phyloP scores from a whole-genome alignment of 768 basidiomycete species.

The Suillus luteus region DNA sequence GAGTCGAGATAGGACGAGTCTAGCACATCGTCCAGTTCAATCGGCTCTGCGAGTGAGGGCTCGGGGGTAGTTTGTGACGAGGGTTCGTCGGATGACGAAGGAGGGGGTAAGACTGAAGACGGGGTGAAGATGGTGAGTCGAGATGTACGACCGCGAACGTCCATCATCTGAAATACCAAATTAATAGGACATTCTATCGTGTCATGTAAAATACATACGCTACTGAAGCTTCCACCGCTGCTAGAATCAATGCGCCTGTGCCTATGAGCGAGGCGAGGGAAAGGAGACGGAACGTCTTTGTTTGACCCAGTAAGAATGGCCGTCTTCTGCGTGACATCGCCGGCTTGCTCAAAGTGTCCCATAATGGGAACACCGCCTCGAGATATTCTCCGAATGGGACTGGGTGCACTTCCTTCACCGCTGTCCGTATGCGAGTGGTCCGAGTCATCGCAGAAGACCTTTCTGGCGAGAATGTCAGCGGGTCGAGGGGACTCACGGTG shows the following conservation, averaged over 20 bases:
- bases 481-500: slow-evolving; percentile 53
- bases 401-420: slow-evolving; percentile 34
- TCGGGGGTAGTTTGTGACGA: slow-evolving; percentile 37
- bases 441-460: slow-evolving; percentile 51
- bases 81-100: slow-evolving; percentile 41
- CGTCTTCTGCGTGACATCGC: slow-evolving; percentile 20
- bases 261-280: slow-evolving; percentile 25
- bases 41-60: slow-evolving; percentile 48
- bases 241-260: slow-evolving; percentile 29
- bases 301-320: slow-evolving; percentile 32
- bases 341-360: slow-evolving; percentile 38
- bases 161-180: slow-evolving; percentile 25
- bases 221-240: slow-evolving; percentile 37
- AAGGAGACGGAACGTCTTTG: slow-evolving; percentile 37
- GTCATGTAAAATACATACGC: slow-evolving; percentile 33
- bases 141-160: slow-evolving; percentile 35
- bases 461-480: slow-evolving; percentile 69
- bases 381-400: slow-evolving; percentile 19
- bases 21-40: slow-evolving; percentile 72
- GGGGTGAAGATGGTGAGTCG: slow-evolving; percentile 36
- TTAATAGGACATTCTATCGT: slow-evolving; percentile 14
- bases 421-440: slow-evolving; percentile 42
- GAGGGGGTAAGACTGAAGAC: slow-evolving; percentile 30
- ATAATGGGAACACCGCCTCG: slow-evolving; percentile 34
- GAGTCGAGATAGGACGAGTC: slow-evolving; percentile 71